Evolutionary conservation across 1,139 yeast species (phyloP).

Genomic region (Geotrichum restrictum): DNA sequence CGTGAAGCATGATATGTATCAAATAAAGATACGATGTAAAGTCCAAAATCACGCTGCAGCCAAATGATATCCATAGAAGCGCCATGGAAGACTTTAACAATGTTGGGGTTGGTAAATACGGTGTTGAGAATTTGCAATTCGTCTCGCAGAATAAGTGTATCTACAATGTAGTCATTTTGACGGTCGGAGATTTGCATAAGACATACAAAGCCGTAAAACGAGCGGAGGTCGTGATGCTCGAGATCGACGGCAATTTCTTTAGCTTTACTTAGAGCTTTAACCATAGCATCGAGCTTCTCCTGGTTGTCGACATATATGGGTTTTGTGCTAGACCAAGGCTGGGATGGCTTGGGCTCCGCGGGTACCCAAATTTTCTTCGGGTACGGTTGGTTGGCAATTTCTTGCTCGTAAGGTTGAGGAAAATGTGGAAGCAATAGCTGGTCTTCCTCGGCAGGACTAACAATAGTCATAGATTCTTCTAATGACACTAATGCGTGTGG

Average conservation of each 20-base stretch:
- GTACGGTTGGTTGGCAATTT: slow-evolving; percentile 68
- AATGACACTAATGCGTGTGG: slow-evolving; percentile 64
- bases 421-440: slow-evolving; percentile 54
- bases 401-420: slow-evolving; percentile 76
- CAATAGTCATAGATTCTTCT: slow-evolving; percentile 48
- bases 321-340: slow-evolving; percentile 61
- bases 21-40: slow-evolving; percentile 82
- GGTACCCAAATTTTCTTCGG: slow-evolving; percentile 53
- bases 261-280: slow-evolving; percentile 48
- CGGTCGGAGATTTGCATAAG: slow-evolving; percentile 89
- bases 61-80: slow-evolving; percentile 96
- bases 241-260: slow-evolving; percentile 88
- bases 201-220: slow-evolving; percentile 87
- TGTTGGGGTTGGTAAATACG: slow-evolving; percentile 73
- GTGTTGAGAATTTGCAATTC: slow-evolving; percentile 64
- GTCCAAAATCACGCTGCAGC: slow-evolving; percentile 93
- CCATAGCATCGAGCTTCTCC: slow-evolving; percentile 52
- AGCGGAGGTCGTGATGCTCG: slow-evolving; percentile 91
- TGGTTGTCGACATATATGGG: slow-evolving; percentile 71
- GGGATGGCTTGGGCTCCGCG: slow-evolving; percentile 52
- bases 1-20: slow-evolving; percentile 91
- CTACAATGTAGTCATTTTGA: slow-evolving; percentile 78
- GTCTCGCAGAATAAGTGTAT: slow-evolving; percentile 69
- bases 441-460: slow-evolving; percentile 22
- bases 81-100: slow-evolving; percentile 90